Conservation (phyloP, 441 rosid genomes). For the Corymbia calophylla region DNA sequence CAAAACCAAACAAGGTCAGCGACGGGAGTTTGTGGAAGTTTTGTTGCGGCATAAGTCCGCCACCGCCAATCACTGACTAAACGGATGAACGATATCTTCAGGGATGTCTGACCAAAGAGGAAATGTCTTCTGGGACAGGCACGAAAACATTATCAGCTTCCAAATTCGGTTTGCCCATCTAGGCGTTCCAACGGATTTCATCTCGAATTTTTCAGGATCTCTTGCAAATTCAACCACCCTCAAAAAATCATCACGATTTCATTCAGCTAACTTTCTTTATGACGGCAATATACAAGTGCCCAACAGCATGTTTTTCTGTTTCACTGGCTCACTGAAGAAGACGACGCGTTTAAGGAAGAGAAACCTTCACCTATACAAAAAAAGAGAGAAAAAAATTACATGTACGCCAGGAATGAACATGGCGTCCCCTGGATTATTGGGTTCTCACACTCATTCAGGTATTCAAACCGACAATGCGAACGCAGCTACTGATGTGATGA, state of each 20-base stretch:
- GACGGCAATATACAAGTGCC: not conserved
- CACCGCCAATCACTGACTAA: not conserved
- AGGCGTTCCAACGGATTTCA: not conserved
- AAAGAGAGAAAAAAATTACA: not conserved
- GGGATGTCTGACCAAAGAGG: too few relatives aligned
- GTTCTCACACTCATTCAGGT: not conserved
- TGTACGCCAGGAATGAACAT: not conserved
- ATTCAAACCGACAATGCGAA: not conserved
- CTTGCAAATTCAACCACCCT: not conserved
- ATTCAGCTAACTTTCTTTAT: not conserved
- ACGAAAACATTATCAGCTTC: not conserved
- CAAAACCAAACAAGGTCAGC: not conserved
- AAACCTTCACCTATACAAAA: not conserved
- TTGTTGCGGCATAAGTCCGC: not conserved
- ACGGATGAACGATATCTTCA: not conserved
- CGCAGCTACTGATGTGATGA: not conserved
- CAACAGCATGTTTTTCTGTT: not conserved
- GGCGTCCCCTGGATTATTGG: not conserved
- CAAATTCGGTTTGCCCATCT: not conserved
- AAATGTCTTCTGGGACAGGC: not conserved
- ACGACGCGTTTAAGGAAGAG: not conserved
- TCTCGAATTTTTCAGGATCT: not conserved
- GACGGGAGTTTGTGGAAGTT: not conserved
- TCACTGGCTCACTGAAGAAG: not conserved
- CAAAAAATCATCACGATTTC: not conserved